Evolutionary conservation across 202 grass and related monocot species (phyloP).

Genomic region (Brachypodium distachyon): DNA sequence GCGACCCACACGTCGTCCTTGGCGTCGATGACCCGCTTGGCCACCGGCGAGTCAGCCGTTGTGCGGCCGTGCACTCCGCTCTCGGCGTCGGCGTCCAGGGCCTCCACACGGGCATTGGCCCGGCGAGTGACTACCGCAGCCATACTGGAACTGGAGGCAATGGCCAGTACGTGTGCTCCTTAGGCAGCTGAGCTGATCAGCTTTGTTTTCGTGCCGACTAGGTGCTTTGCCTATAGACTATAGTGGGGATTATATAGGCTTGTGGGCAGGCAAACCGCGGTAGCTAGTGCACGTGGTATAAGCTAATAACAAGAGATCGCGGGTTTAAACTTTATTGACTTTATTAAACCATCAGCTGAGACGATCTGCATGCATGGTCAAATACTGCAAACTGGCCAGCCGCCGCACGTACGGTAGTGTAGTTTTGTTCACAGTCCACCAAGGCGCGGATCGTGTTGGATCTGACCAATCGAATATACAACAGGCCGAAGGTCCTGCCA

Average conservation of each 20-base stretch:
- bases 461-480: slow-evolving; percentile 18
- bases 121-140: slow-evolving; percentile 16
- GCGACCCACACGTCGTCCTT: slow-evolving; percentile 34
- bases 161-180: not conserved
- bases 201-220: not conserved
- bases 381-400: not conserved
- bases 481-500: not conserved
- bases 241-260: not conserved
- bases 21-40: not conserved
- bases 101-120: not conserved
- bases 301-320: not conserved
- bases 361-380: not conserved
- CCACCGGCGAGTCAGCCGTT: not conserved
- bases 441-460: not conserved
- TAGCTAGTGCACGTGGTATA: not conserved
- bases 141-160: not conserved
- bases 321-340: no score
- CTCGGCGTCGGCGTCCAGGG: not conserved
- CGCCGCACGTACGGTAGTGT: not conserved
- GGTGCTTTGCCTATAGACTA: not conserved
- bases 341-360: not conserved
- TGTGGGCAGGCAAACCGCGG: not conserved
- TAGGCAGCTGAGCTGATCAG: not conserved
- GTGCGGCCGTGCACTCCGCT: not conserved
- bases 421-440: not conserved